A percentile compares a stretch with the other conserved stretches of the same genome.
Evolutionary conservation across 2,329 filamentous ascomycete species (phyloP).

Genomic region (Alternaria tenuissima): DNA sequence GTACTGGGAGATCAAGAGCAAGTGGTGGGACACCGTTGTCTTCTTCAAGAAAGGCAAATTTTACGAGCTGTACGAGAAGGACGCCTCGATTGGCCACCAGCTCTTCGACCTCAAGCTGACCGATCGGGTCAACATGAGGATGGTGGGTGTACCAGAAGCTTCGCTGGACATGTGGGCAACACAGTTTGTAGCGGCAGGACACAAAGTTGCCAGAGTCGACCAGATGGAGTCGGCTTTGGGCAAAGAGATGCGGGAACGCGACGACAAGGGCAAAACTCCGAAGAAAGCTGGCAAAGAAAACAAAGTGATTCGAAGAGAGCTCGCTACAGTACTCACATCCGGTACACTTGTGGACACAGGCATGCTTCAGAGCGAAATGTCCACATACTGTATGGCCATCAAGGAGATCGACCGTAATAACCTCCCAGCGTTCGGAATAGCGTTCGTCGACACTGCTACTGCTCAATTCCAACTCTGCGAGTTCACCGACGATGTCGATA

Average conservation of each 20-base stretch:
- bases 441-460: slow-evolving; percentile 94
- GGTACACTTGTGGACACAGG: slow-evolving; percentile 94
- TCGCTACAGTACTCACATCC: slow-evolving; percentile 88
- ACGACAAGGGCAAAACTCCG: slow-evolving; percentile 60
- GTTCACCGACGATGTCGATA: slow-evolving; percentile 88
- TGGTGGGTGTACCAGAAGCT: slow-evolving; percentile 97
- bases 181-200: slow-evolving; percentile 97
- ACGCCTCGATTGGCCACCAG: slow-evolving; percentile 95
- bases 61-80: slow-evolving; percentile 97
- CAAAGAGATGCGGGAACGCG: slow-evolving; percentile 98
- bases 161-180: slow-evolving; percentile 97
- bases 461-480: slow-evolving; percentile 94
- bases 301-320: slow-evolving; percentile 90
- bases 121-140: slow-evolving; percentile 98
- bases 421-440: slow-evolving; percentile 84
- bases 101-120: slow-evolving; percentile 98
- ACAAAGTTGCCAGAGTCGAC: slow-evolving; percentile 95
- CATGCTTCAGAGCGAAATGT: slow-evolving; percentile 98
- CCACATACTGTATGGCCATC: slow-evolving; percentile 93
- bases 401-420: slow-evolving; percentile 75
- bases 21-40: slow-evolving; percentile 95
- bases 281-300: slow-evolving; percentile 70
- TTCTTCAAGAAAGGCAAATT: slow-evolving; percentile 99
- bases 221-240: slow-evolving; percentile 95
- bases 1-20: slow-evolving; percentile 99